Evolutionary conservation across 345 rosid species (phyloP), one percentile per base, ranked within the genome.

Genomic region (Citrus hindsii): DNA sequence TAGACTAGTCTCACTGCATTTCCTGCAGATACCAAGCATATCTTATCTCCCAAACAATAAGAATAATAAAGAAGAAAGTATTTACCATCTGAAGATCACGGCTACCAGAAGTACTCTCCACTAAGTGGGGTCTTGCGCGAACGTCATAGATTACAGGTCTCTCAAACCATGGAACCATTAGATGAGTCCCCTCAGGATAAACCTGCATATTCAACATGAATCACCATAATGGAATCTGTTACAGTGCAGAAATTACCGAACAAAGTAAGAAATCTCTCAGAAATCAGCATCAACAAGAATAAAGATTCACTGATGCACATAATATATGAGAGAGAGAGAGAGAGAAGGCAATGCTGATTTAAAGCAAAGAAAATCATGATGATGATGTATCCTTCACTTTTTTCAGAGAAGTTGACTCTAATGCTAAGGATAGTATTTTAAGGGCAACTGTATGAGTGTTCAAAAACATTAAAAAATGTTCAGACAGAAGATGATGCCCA

Each of bases 61-160:
- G n/a, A 77, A 69, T 21, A 3, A 2, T 24, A 18, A 30, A 62
- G 22, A 66, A 53, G 37, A 72, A 51, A 51, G 55, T 53, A 71
- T 27, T 48, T 88, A 94, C 97, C 97, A 89, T 94, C 87, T 94
- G 99, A 64, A 96, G 99, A 81, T 96, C 99, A 69, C 92, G 97
- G 77, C 98, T 96, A 37, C 99, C 99, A 4, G 97, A 91, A 58
- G 93, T 90, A 82, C 98, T 94, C 88, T 96, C 97, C 1, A 94
- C 96, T 18, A 89, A 82, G 69, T 94, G 90, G 74, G 99, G 97
- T 80, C 97, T 89, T 30, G 99, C 98, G 76, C 98, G 94, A 19
- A 95, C 94, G 79, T 96, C 99, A 68, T 94, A 96, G 81, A 96
- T 95, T 61, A 91, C 76, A 27, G 98, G 96, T 85, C 97, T 88